These are phyloP conservation scores for Xylariaceae sp. DNA, from an alignment of 2,329 filamentous ascomycete species.

Conservation along the genomic window DNA sequence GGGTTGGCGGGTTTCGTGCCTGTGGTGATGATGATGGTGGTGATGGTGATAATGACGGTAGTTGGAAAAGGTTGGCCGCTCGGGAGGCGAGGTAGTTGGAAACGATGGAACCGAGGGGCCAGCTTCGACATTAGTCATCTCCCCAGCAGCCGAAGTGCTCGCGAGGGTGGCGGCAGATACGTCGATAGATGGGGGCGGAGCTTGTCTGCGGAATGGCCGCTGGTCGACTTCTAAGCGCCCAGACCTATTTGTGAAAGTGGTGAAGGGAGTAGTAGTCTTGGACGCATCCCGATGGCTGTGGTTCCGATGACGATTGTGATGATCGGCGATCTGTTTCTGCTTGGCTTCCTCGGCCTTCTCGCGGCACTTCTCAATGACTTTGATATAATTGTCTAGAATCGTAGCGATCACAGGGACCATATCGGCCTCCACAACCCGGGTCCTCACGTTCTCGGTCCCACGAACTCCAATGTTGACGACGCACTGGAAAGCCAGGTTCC, in stretches of 20 bases:
- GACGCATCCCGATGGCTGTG: constrained; percentile 46
- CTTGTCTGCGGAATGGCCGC: constrained; percentile 66
- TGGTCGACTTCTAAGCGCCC: constrained; percentile 54
- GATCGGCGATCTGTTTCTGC: constrained; percentile 58
- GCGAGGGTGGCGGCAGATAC: constrained; percentile 57
- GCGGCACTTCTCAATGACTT: constrained; percentile 86
- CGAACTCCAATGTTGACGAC: constrained; percentile 98
- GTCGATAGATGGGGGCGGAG: constrained; percentile 79
- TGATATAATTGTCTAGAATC: constrained; percentile 97
- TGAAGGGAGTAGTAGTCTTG: constrained; percentile 50
- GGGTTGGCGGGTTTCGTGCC: constrained; percentile 47
- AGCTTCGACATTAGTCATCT: constrained; percentile 47
- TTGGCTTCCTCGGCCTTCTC: constrained; percentile 83
- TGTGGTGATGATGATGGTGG: constrained; percentile 43
- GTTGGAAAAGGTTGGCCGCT: constrained; percentile 59
- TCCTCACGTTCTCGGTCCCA: constrained; percentile 89
- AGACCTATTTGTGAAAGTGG: constrained; percentile 52
- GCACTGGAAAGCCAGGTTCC: constrained; percentile 98
- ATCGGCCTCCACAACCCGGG: constrained; percentile 93
- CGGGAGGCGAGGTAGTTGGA: constrained; percentile 65
- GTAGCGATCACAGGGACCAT: constrained; percentile 99
- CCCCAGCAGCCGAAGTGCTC: constrained; percentile 39
- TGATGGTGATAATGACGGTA: constrained; percentile 50
- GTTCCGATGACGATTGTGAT: constrained; percentile 47
- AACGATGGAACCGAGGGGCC: constrained; percentile 59